Percentiles rank a stretch among this genome's conserved stretches.
These are phyloP conservation scores for Ogataea thermomethanolica DNA, from an alignment of 805 yeast genomes.

Conservation along the genomic window DNA sequence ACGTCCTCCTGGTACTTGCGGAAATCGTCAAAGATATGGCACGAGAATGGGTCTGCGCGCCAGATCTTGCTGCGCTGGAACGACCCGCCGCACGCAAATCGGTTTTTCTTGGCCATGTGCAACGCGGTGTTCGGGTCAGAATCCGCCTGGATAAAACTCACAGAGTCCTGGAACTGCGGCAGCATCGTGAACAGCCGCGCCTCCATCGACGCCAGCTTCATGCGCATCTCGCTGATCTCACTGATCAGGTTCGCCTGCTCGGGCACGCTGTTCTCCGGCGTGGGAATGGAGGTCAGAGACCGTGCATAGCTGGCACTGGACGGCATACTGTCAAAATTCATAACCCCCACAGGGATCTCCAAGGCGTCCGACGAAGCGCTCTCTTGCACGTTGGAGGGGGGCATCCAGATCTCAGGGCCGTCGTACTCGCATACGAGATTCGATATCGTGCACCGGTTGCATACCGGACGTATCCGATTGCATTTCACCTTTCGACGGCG, in stretches of 20 bases:
- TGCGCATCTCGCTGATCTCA: constrained; percentile 10
- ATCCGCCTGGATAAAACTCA: constrained; percentile 13
- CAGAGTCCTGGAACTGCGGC: constrained; percentile 5
- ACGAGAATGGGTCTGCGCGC: constrained; percentile 19
- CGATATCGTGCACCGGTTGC: constrained; percentile 20
- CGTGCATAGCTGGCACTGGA: too few species aligned
- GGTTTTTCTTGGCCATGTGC: constrained; percentile 18
- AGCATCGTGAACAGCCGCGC: not conserved
- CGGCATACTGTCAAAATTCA: not conserved
- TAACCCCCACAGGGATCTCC: not conserved
- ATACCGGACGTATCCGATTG: constrained; percentile 22
- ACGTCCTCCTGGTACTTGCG: not conserved
- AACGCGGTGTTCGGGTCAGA: constrained; percentile 8
- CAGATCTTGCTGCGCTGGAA: constrained; percentile 15
- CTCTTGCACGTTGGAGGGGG: not conserved
- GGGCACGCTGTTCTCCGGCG: not conserved
- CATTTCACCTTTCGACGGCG: constrained; percentile 26
- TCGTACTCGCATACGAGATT: constrained; percentile 21
- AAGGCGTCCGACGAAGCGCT: not conserved
- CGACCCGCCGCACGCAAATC: constrained; percentile 19
- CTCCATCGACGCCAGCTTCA: constrained; percentile 8
- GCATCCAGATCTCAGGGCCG: constrained; percentile 21
- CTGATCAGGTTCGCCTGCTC: constrained; percentile 1
- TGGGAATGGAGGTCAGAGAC: not conserved
- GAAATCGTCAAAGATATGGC: constrained; percentile 12